Evolutionary conservation across 2,329 filamentous ascomycete genomes (phyloP).

Genomic region (Colletotrichum tanaceti): DNA sequence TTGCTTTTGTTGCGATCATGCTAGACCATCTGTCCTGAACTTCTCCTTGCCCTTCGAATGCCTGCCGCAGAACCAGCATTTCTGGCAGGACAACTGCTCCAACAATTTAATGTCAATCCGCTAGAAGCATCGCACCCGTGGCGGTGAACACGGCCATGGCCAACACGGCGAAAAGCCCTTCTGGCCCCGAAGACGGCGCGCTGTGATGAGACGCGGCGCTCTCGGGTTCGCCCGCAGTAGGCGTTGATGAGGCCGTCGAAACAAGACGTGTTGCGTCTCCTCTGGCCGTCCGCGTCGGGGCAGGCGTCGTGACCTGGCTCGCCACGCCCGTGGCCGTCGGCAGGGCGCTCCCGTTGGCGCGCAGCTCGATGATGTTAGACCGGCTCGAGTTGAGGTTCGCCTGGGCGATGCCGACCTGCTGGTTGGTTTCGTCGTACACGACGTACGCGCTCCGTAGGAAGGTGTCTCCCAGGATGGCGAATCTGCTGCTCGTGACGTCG

Average conservation of each 20-base stretch:
- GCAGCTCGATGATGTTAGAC: conserved; percentile 60
- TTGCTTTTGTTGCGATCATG: neutral
- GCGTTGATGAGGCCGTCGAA: conserved; percentile 3
- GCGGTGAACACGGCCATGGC: conserved; percentile 7
- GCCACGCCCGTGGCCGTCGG: conserved; percentile 58
- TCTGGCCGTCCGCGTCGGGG: conserved; percentile 14
- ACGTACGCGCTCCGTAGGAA: conserved; percentile 81
- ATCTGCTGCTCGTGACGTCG: conserved; percentile 67
- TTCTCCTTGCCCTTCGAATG: neutral
- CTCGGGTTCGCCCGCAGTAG: conserved; percentile 14
- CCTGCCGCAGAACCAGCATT: neutral
- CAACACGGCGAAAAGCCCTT: neutral
- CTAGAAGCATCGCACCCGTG: conserved; percentile 5
- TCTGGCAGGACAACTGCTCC: neutral
- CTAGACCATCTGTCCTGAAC: neutral
- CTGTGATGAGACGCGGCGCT: conserved; percentile 12
- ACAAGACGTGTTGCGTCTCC: neutral
- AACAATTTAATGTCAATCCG: neutral
- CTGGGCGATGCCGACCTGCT: conserved; percentile 74
- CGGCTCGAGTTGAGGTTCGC: conserved; percentile 61
- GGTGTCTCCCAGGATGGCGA: conserved; percentile 74
- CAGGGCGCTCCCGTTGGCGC: conserved; percentile 51
- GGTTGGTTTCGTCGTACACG: conserved; percentile 79
- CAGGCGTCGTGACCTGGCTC: conserved; percentile 12
- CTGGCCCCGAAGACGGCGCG: neutral